Evolutionary conservation across 2,329 filamentous ascomycete genomes (phyloP), one percentile per base, ranked within the genome.

Genomic region (Eutypa lata): DNA sequence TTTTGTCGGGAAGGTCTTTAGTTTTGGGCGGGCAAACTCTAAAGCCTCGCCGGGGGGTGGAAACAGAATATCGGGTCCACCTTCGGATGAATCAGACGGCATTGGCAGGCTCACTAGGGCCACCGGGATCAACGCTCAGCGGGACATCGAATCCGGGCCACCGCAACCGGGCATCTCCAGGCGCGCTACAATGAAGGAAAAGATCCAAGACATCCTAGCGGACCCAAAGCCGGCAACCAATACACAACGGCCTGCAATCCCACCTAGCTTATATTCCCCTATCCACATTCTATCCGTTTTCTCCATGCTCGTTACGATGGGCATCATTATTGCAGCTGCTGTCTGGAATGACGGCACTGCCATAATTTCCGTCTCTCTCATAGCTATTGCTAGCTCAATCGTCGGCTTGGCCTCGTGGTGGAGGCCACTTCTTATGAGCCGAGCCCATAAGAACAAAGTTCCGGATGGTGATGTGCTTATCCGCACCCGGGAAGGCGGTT

Each of bases 381-480:
- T 86, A 51, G 78, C 80, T 8, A 51, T 78, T 10, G 76, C 80
- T 2, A 80, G 79, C 18, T 78, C 74, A 16, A 68, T 84, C 2
- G 76, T 80, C 3, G 80, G 83, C 21, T 76, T 78, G 54, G 82
- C 82, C 8, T 81, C 79, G 3, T 77, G 75, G 65, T 87, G 83
- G 83, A 69, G 71, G 33, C 80, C 83, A 0, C 69, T 77, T 10
- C 71, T 86, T 19, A 80, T 78, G 70, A 73, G 73, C 35, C 76
- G 82, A 22, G 72, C 71, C 47, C 73, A 77, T 50, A 74, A 65
- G 7, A 73, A 76, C 28, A 65, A 73, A 19, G 77, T 83, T 0
- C 82, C 82, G 1, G 60, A 58, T 2, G 82, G 82, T 2, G 82
- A 86, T 56, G 76, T 87, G n/a, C 75, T 85, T 26, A 84, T 86